These are phyloP conservation scores for Saccharum officinarum DNA, from an alignment of 176 grass and related monocot genomes.

Conservation along the genomic window DNA sequence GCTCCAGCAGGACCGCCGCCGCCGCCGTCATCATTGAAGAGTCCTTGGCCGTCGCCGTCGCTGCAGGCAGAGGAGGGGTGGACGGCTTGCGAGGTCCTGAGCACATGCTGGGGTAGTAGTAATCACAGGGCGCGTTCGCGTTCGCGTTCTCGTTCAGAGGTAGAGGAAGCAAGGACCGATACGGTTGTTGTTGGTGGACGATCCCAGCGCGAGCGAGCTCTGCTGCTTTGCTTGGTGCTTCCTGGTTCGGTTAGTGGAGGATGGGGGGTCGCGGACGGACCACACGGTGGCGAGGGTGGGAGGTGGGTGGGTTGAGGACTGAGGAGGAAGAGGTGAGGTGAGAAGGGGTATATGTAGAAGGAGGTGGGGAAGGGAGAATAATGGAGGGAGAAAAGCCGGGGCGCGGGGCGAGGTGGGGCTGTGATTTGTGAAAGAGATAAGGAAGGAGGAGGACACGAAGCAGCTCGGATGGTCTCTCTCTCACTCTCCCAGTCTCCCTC, in stretches of 20 bases:
- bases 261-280: background rate
- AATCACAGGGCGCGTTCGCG: background rate
- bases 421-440: conserved; percentile 27
- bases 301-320: conserved; percentile 16
- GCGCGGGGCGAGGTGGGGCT: background rate
- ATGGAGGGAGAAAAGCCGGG: conserved; percentile 39
- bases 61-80: conserved; percentile 5
- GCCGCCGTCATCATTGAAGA: conserved; percentile 24
- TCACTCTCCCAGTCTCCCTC: no score
- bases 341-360: conserved; percentile 56
- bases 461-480: conserved; percentile 44
- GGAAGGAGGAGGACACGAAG: conserved; percentile 54
- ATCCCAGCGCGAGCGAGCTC: background rate
- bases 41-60: background rate
- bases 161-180: background rate
- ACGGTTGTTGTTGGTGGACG: no score
- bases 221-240: background rate
- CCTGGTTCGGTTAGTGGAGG: background rate
- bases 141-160: conserved; percentile 29
- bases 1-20: conserved; percentile 56
- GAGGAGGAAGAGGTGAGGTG: background rate
- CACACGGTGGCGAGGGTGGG: conserved; percentile 20
- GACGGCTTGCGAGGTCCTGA: conserved; percentile 65
- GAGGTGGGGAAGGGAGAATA: conserved; percentile 33
- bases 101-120: conserved; percentile 49